Conservation (phyloP, 2,329 filamentous ascomycete genomes). For the Curvularia spicifera region DNA sequence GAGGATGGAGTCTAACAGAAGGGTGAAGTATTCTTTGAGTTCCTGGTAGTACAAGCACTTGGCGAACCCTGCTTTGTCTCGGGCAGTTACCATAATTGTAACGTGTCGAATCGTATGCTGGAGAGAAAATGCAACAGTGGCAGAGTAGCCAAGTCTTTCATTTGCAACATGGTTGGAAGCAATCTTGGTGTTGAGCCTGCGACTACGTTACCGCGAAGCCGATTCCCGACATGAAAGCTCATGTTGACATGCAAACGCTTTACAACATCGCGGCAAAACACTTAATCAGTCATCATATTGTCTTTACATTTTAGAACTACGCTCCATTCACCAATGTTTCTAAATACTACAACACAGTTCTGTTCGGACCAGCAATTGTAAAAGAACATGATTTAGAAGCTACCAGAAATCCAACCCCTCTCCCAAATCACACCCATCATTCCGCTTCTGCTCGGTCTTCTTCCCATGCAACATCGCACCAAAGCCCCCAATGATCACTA, state of each 20-base stretch:
- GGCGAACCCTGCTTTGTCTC: too few relatives aligned
- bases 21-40: too few relatives aligned
- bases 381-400: too few relatives aligned
- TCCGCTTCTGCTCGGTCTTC: constrained; percentile 1
- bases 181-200: not conserved
- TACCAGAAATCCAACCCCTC: too few relatives aligned
- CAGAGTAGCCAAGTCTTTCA: not conserved
- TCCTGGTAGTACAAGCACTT: too few relatives aligned
- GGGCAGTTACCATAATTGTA: not conserved
- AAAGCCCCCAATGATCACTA: constrained; percentile 13
- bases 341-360: too few relatives aligned
- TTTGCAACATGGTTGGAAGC: not conserved
- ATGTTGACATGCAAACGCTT: not conserved
- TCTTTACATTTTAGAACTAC: too few relatives aligned
- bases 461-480: constrained; percentile 3
- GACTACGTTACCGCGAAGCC: not conserved
- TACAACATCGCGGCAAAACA: too few relatives aligned
- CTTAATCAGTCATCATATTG: too few relatives aligned
- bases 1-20: too few relatives aligned
- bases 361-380: too few relatives aligned
- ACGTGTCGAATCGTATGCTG: not conserved
- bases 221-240: not conserved
- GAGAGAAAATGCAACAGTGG: not conserved
- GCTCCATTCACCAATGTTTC: too few relatives aligned
- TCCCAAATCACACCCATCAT: not conserved